Base-by-base conservation (phyloP, 768 basidiomycete species). In the Chalciporus sphaerocephalus region DNA sequence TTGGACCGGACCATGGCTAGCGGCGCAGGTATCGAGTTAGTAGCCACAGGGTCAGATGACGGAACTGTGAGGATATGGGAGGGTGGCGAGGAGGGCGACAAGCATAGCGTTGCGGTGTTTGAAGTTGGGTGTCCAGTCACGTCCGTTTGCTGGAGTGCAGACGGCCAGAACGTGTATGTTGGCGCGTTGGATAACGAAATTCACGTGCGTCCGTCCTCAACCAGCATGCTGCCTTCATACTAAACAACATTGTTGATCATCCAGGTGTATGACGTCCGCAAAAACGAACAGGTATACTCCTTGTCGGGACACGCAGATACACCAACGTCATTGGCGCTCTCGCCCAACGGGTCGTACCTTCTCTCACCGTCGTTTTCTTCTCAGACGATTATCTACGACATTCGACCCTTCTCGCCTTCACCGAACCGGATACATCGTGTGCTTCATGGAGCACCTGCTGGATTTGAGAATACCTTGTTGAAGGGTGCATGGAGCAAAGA, bases 131-230 rank as follows among this genome's bases (percentile, higher is more conserved):
- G 88, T 59, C 94, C 96, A 0, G 88, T 92, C 23, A 99, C 95
- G 12, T 75, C 86, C 1, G 94, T 94, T 0, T 86, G 85, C 55
- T 98, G 89, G 93, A 87, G 87, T 62, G 81, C 81, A 16, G 96
- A 99, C 60, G 96, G 92, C 2, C 77, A 87, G 47, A 86, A 80
- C 47, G 76, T 96, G 25, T 99, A 91, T 54, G 79, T 91, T n/a
- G 94, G 86, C 5, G 92, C 89, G 12, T 66, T 98, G 57, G 95
- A 99, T 68, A 99, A 99, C 55, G 92, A 92, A 64, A 85, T 99
- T 50, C 93, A 97, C 62, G 93, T 95, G 58, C 53, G 87, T 75
- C 10, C 6, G 6, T 16, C 11, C 6, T 27, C 25, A 10, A 10
- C 16, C 2, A 47, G 4, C 9, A 17, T 1, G 13, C 3, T 6